phyloP scores from a whole-genome alignment of 805 yeast species.

The Metschnikowia amazonensis region DNA sequence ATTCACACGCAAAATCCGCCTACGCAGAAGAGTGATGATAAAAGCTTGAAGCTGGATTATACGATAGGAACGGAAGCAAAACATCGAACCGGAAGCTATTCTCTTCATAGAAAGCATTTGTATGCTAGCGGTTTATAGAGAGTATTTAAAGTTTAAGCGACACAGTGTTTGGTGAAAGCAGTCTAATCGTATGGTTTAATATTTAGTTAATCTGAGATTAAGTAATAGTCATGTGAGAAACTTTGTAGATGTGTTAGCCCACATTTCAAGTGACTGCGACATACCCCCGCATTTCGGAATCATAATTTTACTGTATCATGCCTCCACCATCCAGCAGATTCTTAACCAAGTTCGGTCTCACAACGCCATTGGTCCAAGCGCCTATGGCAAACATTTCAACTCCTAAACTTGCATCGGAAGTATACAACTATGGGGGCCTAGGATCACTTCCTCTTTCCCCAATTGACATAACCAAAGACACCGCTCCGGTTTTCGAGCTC shows the following conservation, averaged over 20 bases:
- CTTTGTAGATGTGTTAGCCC: background rate
- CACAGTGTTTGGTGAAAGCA: background rate
- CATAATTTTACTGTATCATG: background rate
- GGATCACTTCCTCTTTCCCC: constrained; percentile 46
- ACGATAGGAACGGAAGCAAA: background rate
- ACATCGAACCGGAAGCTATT: background rate
- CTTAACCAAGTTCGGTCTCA: constrained; percentile 24
- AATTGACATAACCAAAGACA: constrained; percentile 24
- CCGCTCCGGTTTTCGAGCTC: constrained; percentile 12
- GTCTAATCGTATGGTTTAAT: background rate
- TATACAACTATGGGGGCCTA: constrained; percentile 44
- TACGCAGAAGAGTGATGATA: background rate
- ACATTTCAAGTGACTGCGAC: background rate
- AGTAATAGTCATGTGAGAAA: background rate
- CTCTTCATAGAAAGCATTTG: background rate
- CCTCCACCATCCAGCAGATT: background rate
- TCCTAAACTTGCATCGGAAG: constrained; percentile 40
- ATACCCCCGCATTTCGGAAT: background rate
- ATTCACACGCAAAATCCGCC: background rate
- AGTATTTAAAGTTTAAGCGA: background rate
- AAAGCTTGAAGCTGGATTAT: background rate
- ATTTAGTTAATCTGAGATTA: background rate
- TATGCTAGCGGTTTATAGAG: background rate
- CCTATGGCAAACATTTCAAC: constrained; percentile 61
- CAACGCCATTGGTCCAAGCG: constrained; percentile 47